These are phyloP conservation scores for Psilocybe sp. DNA, from an alignment of 768 basidiomycete genomes.

Conservation along the genomic window DNA sequence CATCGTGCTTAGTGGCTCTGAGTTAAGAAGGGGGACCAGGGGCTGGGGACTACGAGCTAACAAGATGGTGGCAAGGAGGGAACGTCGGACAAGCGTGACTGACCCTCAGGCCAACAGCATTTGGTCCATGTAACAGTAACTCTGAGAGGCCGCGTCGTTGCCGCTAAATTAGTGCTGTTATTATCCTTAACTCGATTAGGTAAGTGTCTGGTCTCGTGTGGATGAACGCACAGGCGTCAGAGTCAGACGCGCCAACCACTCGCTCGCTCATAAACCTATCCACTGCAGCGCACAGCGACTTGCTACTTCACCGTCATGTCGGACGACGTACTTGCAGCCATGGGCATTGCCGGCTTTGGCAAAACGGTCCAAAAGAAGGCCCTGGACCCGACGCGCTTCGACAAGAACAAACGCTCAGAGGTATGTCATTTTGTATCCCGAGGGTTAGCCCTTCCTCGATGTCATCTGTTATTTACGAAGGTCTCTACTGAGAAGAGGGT, in stretches of 20 bases:
- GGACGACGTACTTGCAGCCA: constrained; percentile 73
- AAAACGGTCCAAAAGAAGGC: constrained; percentile 64
- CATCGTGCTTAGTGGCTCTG: constrained; percentile 27
- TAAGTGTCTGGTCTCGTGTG: no score
- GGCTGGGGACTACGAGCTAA: neutral
- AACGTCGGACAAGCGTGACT: no score
- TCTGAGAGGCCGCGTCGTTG: no score
- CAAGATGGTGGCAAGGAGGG: constrained; percentile 1
- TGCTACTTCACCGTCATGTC: constrained; percentile 23
- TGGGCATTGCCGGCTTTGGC: constrained; percentile 85
- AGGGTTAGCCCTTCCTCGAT: constrained; percentile 1
- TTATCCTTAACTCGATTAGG: neutral
- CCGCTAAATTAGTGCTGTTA: no score
- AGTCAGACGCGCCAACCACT: constrained; percentile 8
- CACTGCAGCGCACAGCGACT: neutral
- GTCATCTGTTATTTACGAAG: constrained; percentile 2
- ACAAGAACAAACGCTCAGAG: constrained; percentile 66
- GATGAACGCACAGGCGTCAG: constrained; percentile 2
- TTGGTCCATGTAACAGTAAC: no score
- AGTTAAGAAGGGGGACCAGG: neutral
- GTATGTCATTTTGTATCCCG: constrained; percentile 16
- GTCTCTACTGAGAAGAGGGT: constrained; percentile 4
- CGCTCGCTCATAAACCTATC: neutral
- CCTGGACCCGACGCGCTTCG: constrained; percentile 75
- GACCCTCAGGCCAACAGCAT: no score